Base-by-base conservation (phyloP, 768 basidiomycete species). In the Boletus edulis region DNA sequence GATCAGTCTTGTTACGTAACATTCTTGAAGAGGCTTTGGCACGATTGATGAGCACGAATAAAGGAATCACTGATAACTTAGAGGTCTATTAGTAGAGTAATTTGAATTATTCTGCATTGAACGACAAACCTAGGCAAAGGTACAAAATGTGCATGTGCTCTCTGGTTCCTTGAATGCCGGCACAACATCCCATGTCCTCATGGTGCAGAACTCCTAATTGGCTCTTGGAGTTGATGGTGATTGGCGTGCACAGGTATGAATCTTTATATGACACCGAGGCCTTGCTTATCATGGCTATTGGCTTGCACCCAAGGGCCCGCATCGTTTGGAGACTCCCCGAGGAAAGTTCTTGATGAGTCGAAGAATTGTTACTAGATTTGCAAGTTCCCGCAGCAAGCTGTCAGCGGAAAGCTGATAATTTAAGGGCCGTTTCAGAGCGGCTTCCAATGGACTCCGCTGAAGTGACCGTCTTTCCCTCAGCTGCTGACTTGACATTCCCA, bases 401-500 rank as follows among this genome's bases (percentile, higher is more conserved):
- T 15, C 29, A 9, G 29, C 7, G 10, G 34, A 43, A 27, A 20
- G 34, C n/a, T 45, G 37, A 52, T 40, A 46, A n/a, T n/a, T n/a
- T n/a, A 50, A 29, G 5, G 14, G 11, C 5, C 3, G 15, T 40
- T 51, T 51, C 54, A 51, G 12, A 45, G 47, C 31, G 44, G 41
- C 35, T 37, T 59, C n/a, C n/a, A n/a, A n/a, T 22, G 20, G 13
- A n/a, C 31, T 13, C 39, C 31, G 35, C 39, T 56, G 12, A 47
- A 29, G 27, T 9, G 27, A 29, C 20, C 10, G 5, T 44, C 35
- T 18, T 31, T 18, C 17, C 18, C 46, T 49, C 29, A 29, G 29
- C 7, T 46, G 12, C 38, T 4, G 22, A 24, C 22, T 24, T 34
- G 27, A 45, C 48, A 32, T 54, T 62, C 59, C 49, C 63, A 57